Base-by-base conservation (phyloP, 495 filamentous ascomycete genomes). In the Neurospora discreta region DNA sequence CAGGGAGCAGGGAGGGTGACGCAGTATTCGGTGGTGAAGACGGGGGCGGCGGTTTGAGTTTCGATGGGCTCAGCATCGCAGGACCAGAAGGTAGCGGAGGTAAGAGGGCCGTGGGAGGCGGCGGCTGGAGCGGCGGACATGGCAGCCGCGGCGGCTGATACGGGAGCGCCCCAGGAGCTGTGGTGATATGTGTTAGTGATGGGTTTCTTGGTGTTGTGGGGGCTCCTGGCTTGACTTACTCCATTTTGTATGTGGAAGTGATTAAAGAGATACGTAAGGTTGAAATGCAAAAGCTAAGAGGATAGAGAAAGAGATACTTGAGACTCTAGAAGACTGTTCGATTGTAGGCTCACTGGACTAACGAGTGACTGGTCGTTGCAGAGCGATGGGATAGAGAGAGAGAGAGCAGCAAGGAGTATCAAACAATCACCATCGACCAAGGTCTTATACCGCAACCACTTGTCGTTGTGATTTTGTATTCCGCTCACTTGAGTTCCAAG, bases 11-110 rank as follows among this genome's bases (percentile, higher is more conserved):
- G 74, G 67, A 79, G 76, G 46, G 76, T 74, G 39, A 82, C 83
- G 70, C 80, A 79, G 75, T 86, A 85, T 69, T 81, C 72, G 7
- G 82, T 85, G 15, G 83, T 84, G 69, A 77, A 81, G 23, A 68
- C 40, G 13, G 52, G 41, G 44, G 70, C 58, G 5, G 44, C 39
- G 26, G 73, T 76, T 36, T 75, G 68, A 10, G 76, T 77, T 26
- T 73, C 76, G 30, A 76, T 68, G 33, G 73, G 16, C 30, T 65
- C 40, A 68, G 70, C 18, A 30, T 44, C 38, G 71, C 76, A 77
- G 10, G 39, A 39, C 30, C 71, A 60, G 72, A 78, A 77, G 67
- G 41, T 60, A 9, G 73, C 75, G 20, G 72, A 30, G 18, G 69
- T 68, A 30, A 71, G 68, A 65, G 68, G 33, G n/a, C 68, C 36